Conservation (phyloP, 129 eudicot species). For the Scalesia atractyloides region DNA sequence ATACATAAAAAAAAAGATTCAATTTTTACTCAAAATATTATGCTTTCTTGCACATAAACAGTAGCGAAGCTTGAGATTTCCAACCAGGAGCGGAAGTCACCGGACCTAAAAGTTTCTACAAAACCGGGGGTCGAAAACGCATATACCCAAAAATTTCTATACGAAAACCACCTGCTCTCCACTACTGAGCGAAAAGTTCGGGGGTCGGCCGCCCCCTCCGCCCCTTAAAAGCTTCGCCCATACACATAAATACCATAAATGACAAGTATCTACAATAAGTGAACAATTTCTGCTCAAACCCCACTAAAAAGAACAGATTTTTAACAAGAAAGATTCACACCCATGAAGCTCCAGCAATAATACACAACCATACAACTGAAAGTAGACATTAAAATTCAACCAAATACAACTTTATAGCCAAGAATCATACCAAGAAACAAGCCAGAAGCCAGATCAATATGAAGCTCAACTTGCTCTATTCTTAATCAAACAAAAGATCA, state of each 20-base stretch:
- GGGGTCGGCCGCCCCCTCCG: no score
- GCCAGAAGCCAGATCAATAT: background rate
- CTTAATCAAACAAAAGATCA: conserved; percentile 18
- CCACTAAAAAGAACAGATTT: background rate
- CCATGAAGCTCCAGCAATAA: background rate
- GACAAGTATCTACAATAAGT: background rate
- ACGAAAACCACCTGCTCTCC: no score
- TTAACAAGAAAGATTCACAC: conserved; percentile 9
- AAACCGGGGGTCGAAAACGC: no score
- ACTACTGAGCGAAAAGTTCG: no score
- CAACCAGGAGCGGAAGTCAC: no score
- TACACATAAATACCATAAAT: background rate
- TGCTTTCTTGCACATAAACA: background rate
- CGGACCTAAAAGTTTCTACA: no score
- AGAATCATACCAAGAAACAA: conserved; percentile 10
- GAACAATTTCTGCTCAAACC: background rate
- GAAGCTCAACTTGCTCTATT: background rate
- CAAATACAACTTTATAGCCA: conserved; percentile 1
- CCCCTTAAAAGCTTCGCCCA: no score
- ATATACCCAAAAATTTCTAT: no score
- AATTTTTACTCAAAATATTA: conserved; percentile 1
- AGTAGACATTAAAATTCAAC: background rate
- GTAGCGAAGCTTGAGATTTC: no score
- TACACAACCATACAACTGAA: background rate
- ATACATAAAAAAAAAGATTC: background rate